Conservation (phyloP, 495 filamentous ascomycete species). For the Penicillium pulvis region DNA sequence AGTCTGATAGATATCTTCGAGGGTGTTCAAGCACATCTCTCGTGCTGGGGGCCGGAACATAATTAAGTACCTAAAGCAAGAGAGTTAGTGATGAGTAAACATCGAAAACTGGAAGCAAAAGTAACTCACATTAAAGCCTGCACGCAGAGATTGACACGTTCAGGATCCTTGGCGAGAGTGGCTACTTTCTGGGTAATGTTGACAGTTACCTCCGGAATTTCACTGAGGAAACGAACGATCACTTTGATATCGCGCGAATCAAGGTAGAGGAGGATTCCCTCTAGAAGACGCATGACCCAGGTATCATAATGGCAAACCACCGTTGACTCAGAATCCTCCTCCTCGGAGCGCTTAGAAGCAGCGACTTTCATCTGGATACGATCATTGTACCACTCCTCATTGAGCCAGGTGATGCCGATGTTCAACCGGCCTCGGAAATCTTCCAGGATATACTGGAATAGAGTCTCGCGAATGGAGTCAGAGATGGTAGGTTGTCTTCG, state of each 20-base stretch:
- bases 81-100: slow-evolving; percentile 7
- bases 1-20: slow-evolving; percentile 84
- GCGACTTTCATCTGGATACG: slow-evolving; percentile 57
- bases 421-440: slow-evolving; percentile 89
- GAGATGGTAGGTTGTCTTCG: slow-evolving; percentile 46
- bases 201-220: slow-evolving; percentile 78
- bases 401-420: slow-evolving; percentile 86
- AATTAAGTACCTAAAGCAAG: slow-evolving; percentile 65
- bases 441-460: slow-evolving; percentile 82
- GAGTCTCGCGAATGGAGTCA: slow-evolving; percentile 71
- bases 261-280: slow-evolving; percentile 84
- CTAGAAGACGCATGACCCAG: slow-evolving; percentile 78
- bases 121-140: slow-evolving; percentile 60
- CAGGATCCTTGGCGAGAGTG: slow-evolving; percentile 83
- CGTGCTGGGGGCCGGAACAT: slow-evolving; percentile 84
- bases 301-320: slow-evolving; percentile 68
- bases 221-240: slow-evolving; percentile 85
- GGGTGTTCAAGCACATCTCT: slow-evolving; percentile 75
- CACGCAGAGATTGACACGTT: slow-evolving; percentile 65
- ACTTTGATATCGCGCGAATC: slow-evolving; percentile 80
- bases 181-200: slow-evolving; percentile 74
- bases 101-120: background rate
- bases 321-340: slow-evolving; percentile 36
- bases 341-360: slow-evolving; percentile 36
- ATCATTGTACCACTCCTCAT: slow-evolving; percentile 98